Conservation (phyloP, 768 basidiomycete species). For the Daedaleopsis sinensis region DNA sequence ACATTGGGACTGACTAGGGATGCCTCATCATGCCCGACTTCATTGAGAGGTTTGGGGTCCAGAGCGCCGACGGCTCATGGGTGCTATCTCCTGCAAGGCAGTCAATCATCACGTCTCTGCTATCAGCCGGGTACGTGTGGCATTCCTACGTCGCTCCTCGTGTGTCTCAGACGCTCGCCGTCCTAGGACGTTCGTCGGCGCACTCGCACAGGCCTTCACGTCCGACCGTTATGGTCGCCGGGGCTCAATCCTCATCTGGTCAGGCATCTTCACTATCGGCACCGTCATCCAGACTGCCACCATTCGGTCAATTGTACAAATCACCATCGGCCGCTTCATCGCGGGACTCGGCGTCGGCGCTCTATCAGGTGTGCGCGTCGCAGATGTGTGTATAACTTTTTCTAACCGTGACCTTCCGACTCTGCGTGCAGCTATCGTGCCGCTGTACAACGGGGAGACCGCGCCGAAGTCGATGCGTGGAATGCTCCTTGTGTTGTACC, state of each 20-base stretch:
- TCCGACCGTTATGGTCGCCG: conserved; percentile 72
- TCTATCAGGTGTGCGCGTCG: conserved; percentile 52
- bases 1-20: conserved; percentile 45
- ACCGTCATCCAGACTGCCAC: conserved; percentile 74
- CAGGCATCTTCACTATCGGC: conserved; percentile 70
- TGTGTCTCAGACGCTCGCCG: conserved; percentile 33
- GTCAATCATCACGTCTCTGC: conserved; percentile 76
- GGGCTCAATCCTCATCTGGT: conserved; percentile 78
- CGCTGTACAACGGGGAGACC: conserved; percentile 76
- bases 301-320: conserved; percentile 57
- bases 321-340: conserved; percentile 73
- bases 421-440: conserved; percentile 28
- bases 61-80: conserved; percentile 46
- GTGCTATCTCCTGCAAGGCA: conserved; percentile 65
- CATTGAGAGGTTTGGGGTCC: conserved; percentile 64
- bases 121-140: conserved; percentile 66
- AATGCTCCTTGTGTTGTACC: conserved; percentile 71
- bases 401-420: not conserved
- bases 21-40: conserved; percentile 83
- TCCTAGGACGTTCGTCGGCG: conserved; percentile 42
- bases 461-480: conserved; percentile 77
- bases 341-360: conserved; percentile 82
- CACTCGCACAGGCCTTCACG: conserved; percentile 72
- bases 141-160: conserved; percentile 45
- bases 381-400: not conserved